Base-by-base conservation (phyloP, 23 red algal species). In the Gracilaria gracilis region DNA sequence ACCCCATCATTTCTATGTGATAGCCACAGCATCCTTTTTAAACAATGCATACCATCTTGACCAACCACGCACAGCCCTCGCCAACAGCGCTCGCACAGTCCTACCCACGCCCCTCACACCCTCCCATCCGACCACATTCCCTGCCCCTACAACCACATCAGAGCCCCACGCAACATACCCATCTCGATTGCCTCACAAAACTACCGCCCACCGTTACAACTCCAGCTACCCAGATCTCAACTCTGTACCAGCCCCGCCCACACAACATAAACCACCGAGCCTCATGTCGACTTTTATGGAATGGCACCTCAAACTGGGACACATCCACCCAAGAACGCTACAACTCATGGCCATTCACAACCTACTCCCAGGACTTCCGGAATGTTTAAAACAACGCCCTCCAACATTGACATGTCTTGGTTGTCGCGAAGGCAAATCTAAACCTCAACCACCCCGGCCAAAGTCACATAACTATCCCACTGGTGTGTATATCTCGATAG, bases 261-360 rank as follows among this genome's bases (percentile, higher is more conserved):
- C 51, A 66, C 59, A 72, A 29, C 39, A 8, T 57, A 31, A 50
- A 38, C 82, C 17, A 57, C 31, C 38, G 1, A 39, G 21, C 23
- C 40, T 27, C 53, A 64, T 23, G 6, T 28, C 32, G 9, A 33
- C 39, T 35, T 62, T 25, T 29, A 82, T 82, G 32, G 1, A 23
- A 11, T 73, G 59, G 38, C 62, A 86, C 21, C 64, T 86, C 8
- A 72, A 69, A 27, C 82, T 86, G 0, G 66, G 66, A 31, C 82
- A 86, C 23, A 86, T 74, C 36, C 61, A 69, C 28, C 64, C 65
- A 15, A 0, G 39, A 0, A 12, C 28, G 4, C 64, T 85, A 2
- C 58, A 85, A 4, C 0, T 37, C 1, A 85, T 85, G 64, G 31
- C 59, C 6, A 6, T 13, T 33, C 6, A 53, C 61, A 86, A 51